Conservation (phyloP, 1,139 yeast genomes). For the Taphrina betulina region DNA sequence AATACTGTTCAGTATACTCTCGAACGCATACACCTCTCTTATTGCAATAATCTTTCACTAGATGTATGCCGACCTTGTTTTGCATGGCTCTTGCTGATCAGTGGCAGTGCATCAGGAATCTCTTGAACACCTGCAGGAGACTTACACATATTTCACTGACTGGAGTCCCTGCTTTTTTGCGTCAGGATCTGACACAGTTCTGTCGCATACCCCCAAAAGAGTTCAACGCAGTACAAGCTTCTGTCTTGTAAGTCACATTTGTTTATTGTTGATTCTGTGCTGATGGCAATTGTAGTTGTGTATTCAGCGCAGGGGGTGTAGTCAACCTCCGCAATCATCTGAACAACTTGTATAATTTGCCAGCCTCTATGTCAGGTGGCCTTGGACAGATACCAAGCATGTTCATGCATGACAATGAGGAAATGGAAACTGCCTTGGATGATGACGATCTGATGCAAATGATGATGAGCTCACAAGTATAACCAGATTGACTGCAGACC, state of each 20-base stretch:
- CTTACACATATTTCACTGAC: constrained; percentile 89
- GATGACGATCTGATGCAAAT: neutral
- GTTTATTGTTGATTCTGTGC: no score
- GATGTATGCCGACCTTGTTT: constrained; percentile 32
- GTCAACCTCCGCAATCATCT: constrained; percentile 65
- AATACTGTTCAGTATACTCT: constrained; percentile 68
- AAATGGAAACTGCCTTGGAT: neutral
- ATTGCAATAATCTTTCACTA: constrained; percentile 73
- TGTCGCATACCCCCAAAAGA: constrained; percentile 96
- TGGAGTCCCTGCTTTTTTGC: constrained; percentile 83
- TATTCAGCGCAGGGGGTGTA: constrained; percentile 90
- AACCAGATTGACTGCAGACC: neutral
- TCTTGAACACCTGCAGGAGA: constrained; percentile 77
- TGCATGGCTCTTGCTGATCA: neutral
- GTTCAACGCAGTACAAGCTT: constrained; percentile 81
- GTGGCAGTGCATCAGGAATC: constrained; percentile 47
- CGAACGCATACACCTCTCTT: constrained; percentile 89
- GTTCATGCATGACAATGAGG: no score
- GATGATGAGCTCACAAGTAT: neutral
- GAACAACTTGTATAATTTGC: constrained; percentile 42
- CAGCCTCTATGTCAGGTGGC: neutral
- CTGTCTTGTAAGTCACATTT: constrained; percentile 53
- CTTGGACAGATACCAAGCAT: no score
- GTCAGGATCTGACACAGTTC: constrained; percentile 78
- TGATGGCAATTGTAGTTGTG: constrained; percentile 52